Base-by-base conservation (phyloP, 1,284 basidiomycete species). In the Somion occarium region DNA sequence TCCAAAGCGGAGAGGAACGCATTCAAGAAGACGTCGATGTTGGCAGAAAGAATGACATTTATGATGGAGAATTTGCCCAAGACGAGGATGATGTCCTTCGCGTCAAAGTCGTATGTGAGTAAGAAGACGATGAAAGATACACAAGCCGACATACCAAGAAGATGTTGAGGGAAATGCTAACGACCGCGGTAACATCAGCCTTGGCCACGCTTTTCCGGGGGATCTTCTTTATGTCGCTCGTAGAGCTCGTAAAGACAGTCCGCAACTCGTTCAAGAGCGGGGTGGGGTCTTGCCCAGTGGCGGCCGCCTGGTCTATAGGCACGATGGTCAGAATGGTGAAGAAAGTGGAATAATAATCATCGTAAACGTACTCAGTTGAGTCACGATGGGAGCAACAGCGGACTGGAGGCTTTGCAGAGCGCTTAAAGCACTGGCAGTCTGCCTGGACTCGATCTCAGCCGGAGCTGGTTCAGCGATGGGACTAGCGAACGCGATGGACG, bases 51-150 rank as follows among this genome's bases (percentile, higher is more conserved):
- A 34, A 48, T 25, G 22, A 49, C 12, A 23, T 42, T 37, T 20
- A 49, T 39, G 38, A 49, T 39, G 20, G 47, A 39, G 38, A 49
- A 49, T 49, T 49, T 49, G 38, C 38, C 38, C 19, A 49, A 19
- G 26, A 49, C 38, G 19, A 38, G 18, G 23, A 49, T 49, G 47
- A 49, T 23, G n/a, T 48, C 30, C 13, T 48, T 37, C 20, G 5
- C 27, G 15, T 7, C 34, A 3, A 38, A 13, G 25, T 46, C 44
- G 25, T 15, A 30, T 3, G 34, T 38, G 12, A 47, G 19, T 20
- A 37, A 27, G 15, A 46, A 18, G 26, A 46, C 38, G 27, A 47
- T 39, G 5, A 39, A 15, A 39, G 38, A 39, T 20, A 39, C n/a
- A 20, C 38, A 43, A 15, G 3, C 42, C 5, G 4, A 46, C 44